Percentiles rank a stretch among this genome's conserved stretches.
Conservation (phyloP, 805 yeast genomes). For the Schizosaccharomyces japonicus region DNA sequence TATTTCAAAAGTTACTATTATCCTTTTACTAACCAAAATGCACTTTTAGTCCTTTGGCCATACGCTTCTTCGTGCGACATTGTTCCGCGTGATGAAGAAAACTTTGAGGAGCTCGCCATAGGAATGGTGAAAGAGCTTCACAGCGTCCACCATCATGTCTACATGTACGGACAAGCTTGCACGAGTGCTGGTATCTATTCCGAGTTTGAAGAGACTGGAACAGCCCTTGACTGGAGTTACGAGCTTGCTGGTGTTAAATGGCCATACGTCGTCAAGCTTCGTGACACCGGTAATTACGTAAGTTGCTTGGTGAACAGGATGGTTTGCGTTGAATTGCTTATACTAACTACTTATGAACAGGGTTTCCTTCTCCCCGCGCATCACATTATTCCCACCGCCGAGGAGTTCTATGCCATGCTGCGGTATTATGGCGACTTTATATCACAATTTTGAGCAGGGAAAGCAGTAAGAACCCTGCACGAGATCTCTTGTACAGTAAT, state of each 20-base stretch:
- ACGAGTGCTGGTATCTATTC: slow-evolving; percentile 48
- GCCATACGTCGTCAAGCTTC: slow-evolving; percentile 35
- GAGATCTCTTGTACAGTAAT: too few relatives aligned
- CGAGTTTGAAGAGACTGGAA: slow-evolving; percentile 23
- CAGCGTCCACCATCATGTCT: slow-evolving; percentile 34
- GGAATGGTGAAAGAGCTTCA: slow-evolving; percentile 58
- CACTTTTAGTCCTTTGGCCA: slow-evolving; percentile 44
- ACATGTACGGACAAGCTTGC: slow-evolving; percentile 56
- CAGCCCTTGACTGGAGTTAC: slow-evolving; percentile 4
- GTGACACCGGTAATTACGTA: slow-evolving; percentile 52
- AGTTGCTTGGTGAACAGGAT: background rate
- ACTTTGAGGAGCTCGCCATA: slow-evolving; percentile 55
- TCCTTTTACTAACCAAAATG: background rate
- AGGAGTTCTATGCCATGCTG: slow-evolving; percentile 19
- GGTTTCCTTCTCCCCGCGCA: slow-evolving; percentile 59
- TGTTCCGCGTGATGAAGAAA: slow-evolving; percentile 57
- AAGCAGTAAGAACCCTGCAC: too few relatives aligned
- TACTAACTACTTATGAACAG: background rate
- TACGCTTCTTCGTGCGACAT: slow-evolving; percentile 58
- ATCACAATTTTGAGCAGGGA: too few relatives aligned
- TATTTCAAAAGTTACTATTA: background rate
- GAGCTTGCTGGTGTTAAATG: background rate
- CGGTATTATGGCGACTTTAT: background rate
- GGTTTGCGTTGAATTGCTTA: background rate
- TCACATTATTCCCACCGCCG: slow-evolving; percentile 52